Conservation (phyloP, 495 filamentous ascomycete species). For the Trichodelitschia bisporula region DNA sequence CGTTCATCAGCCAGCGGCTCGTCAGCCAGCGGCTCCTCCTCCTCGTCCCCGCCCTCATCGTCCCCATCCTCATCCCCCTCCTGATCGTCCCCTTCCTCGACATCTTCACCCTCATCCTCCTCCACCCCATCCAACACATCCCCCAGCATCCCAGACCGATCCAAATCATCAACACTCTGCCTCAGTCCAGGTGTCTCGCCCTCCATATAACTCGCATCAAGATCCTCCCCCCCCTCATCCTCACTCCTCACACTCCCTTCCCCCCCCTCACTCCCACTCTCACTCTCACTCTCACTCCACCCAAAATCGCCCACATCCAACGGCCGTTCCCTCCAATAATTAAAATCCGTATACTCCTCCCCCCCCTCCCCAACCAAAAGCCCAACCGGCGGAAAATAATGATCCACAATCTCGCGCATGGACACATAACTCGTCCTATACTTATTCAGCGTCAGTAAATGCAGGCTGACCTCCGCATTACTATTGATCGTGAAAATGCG, state of each 20-base stretch:
- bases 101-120: conserved; percentile 17
- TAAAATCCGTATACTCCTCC: conserved; percentile 20
- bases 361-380: conserved; percentile 15
- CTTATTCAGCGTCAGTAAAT: conserved; percentile 73
- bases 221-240: not conserved
- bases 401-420: conserved; percentile 88
- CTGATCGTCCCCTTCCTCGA: conserved; percentile 14
- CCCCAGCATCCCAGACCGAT: conserved; percentile 19
- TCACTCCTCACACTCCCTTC: not conserved
- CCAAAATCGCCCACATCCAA: conserved; percentile 16
- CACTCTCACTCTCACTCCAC: conserved; percentile 15
- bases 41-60: conserved; percentile 10
- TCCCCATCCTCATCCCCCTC: conserved; percentile 4
- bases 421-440: conserved; percentile 92
- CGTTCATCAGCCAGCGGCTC: too few species aligned
- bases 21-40: too few species aligned
- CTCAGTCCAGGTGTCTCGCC: not conserved
- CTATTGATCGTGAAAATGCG: conserved; percentile 98
- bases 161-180: conserved; percentile 16
- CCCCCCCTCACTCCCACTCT: conserved; percentile 8
- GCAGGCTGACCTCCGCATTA: conserved; percentile 86
- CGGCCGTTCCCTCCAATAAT: conserved; percentile 18
- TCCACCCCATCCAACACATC: conserved; percentile 23
- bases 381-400: conserved; percentile 56
- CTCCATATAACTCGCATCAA: not conserved